A percentile compares a stretch with the other conserved stretches of the same genome.
These are phyloP conservation scores for Tulasnella sp. DNA, from an alignment of 768 basidiomycete species.

Conservation along the genomic window DNA sequence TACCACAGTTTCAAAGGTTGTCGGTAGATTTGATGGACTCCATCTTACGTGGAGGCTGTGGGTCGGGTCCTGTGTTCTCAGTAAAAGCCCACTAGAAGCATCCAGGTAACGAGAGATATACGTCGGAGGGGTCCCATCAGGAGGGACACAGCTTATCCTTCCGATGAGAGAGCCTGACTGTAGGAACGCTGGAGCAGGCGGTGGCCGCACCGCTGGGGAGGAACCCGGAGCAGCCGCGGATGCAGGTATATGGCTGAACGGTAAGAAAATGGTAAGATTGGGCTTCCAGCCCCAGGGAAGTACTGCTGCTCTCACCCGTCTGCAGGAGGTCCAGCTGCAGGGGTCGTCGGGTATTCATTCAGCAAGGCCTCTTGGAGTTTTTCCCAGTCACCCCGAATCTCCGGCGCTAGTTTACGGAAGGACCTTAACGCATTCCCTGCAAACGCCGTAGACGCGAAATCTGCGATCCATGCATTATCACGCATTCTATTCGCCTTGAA, in stretches of 20 bases:
- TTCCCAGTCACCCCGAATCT: background rate
- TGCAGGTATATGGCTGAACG: background rate
- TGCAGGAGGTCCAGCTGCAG: no score
- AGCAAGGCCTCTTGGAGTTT: background rate
- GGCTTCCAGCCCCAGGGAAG: background rate
- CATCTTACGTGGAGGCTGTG: background rate
- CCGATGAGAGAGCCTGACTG: background rate
- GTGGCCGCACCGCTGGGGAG: background rate
- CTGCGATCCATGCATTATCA: background rate
- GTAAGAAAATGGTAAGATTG: background rate
- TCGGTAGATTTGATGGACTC: background rate
- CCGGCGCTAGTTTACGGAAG: background rate
- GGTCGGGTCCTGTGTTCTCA: background rate
- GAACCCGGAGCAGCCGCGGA: background rate
- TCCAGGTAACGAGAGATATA: background rate
- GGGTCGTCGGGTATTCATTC: background rate
- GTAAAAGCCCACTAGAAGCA: background rate
- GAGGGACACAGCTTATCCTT: background rate
- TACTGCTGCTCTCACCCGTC: background rate
- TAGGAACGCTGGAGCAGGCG: background rate
- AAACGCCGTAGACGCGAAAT: background rate
- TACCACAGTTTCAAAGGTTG: background rate
- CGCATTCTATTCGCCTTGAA: background rate
- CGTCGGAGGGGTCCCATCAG: background rate
- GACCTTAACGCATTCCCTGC: conserved; percentile 1